phyloP scores from a whole-genome alignment of 108 stramenopile species.

The Discostella stelligeroides region DNA sequence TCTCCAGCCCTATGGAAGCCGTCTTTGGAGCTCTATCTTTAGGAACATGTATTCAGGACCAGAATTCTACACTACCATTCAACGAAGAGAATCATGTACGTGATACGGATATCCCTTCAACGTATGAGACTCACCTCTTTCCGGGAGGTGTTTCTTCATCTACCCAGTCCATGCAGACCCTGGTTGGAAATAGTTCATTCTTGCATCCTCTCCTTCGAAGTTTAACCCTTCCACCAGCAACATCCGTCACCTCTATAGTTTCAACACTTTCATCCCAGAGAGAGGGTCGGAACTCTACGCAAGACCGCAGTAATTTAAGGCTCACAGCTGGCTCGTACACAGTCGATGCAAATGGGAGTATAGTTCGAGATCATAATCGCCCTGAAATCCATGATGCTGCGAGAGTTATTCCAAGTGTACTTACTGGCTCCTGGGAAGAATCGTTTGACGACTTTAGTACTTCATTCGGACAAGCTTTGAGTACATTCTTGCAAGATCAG shows the following conservation, averaged over 20 bases:
- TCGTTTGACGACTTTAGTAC: constrained; percentile 73
- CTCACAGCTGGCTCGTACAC: constrained; percentile 9
- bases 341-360: constrained; percentile 47
- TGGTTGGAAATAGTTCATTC: constrained; percentile 1
- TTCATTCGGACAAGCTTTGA: constrained; percentile 67
- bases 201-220: constrained; percentile 71
- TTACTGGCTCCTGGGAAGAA: constrained; percentile 73
- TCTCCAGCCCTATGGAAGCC: constrained; percentile 71
- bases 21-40: constrained; percentile 71
- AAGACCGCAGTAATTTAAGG: constrained; percentile 2
- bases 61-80: constrained; percentile 38
- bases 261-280: constrained; percentile 53
- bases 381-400: not conserved
- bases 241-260: constrained; percentile 68
- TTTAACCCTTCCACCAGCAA: constrained; percentile 68
- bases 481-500: constrained; percentile 23
- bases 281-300: not conserved
- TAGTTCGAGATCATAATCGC: constrained; percentile 54
- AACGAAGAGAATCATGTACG: constrained; percentile 25
- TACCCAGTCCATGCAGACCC: constrained; percentile 54
- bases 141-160: constrained; percentile 78
- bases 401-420: constrained; percentile 13
- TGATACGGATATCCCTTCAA: constrained; percentile 27
- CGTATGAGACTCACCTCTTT: constrained; percentile 69
- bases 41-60: constrained; percentile 59